Evolutionary conservation across 1,284 basidiomycete genomes (phyloP).

Genomic region (Veloboletus limbatus): DNA sequence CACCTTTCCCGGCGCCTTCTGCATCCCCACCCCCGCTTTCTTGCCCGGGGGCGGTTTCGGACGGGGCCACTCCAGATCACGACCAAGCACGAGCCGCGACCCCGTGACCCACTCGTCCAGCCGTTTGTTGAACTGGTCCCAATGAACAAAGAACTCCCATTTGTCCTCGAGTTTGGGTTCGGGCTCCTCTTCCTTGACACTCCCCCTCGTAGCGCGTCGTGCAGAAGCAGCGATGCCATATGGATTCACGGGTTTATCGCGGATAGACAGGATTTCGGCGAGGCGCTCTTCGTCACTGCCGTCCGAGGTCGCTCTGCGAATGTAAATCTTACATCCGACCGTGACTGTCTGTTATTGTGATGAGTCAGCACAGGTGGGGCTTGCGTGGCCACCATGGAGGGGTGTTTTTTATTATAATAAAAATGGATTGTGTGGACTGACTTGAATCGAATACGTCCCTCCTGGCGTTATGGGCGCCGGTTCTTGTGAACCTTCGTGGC

Average conservation of each 20-base stretch:
- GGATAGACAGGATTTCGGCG: slow-evolving; percentile 91
- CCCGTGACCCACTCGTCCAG: slow-evolving; percentile 98
- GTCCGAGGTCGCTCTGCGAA: slow-evolving; percentile 72
- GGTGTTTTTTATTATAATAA: no score
- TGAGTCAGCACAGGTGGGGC: slow-evolving; percentile 28
- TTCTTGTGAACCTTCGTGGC: slow-evolving; percentile 45
- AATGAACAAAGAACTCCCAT: slow-evolving; percentile 95
- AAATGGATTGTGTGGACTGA: slow-evolving; percentile 37
- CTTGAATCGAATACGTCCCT: slow-evolving; percentile 74
- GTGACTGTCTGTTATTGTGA: slow-evolving; percentile 63
- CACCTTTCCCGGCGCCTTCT: slow-evolving; percentile 62
- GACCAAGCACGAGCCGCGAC: slow-evolving; percentile 77
- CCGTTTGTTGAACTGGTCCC: slow-evolving; percentile 98
- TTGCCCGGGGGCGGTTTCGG: slow-evolving; percentile 67
- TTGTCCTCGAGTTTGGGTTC: slow-evolving; percentile 67
- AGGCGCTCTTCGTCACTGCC: slow-evolving; percentile 83
- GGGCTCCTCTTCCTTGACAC: slow-evolving; percentile 43
- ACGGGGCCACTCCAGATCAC: slow-evolving; percentile 96
- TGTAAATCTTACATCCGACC: slow-evolving; percentile 92
- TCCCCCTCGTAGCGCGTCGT: slow-evolving; percentile 39
- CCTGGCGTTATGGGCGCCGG: slow-evolving; percentile 68
- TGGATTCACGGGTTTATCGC: slow-evolving; percentile 73
- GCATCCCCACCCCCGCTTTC: slow-evolving; percentile 45
- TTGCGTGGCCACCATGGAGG: slow-evolving; percentile 12
- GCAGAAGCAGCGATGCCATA: slow-evolving; percentile 38